Evolutionary conservation across 768 basidiomycete species (phyloP), one percentile per base, ranked within the genome.

Genomic region (Epithele typhae): DNA sequence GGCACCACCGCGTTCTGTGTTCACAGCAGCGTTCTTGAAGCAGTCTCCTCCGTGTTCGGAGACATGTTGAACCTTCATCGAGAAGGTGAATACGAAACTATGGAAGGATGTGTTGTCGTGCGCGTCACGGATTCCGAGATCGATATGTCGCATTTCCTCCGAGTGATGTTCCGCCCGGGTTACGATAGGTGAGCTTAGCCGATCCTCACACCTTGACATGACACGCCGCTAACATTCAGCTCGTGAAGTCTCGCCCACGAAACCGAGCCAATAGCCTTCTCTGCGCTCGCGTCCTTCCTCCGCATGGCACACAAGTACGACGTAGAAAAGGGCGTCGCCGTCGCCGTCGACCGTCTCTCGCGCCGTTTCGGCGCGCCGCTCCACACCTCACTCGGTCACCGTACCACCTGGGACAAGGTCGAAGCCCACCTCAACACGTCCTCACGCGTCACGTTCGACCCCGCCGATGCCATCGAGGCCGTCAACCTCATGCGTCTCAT

Each of bases 11-110:
- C 37, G 1, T 53, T 56, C 43, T 40, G 46, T 9, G 50, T 59
- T 2, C 53, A 59, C 36, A 43, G 37, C 17, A 43, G 52, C 24
- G 4, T 52, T 15, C 49, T 59, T 3, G 25, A 51, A 6, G 37
- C 40, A 10, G 43, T 48, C n/a, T 59, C 55, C 3, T 36, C 23
- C 8, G 48, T 59, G 0, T 52, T 59, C 25, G n/a, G 38, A 12
- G 50, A 46, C 21, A 15, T 59, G 14, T 46, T 56, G 27, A 40
- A 40, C 3, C 6, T 53, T 10, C 43, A 50, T 3, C 45, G 48
- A 35, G 21, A 2, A n/a, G 38, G 43, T 25, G 12, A 3, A 1
- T 11, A 8, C n/a, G 37, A 39, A 14, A 12, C 15, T n/a, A 19
- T 43, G 5, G 56, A 51, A 5, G 52, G 45, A 5, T 51, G 40